A percentile compares a stretch with the other conserved stretches of the same genome.
phyloP scores from a whole-genome alignment of 2,329 filamentous ascomycete species.

The Curvularia eragrostidis region DNA sequence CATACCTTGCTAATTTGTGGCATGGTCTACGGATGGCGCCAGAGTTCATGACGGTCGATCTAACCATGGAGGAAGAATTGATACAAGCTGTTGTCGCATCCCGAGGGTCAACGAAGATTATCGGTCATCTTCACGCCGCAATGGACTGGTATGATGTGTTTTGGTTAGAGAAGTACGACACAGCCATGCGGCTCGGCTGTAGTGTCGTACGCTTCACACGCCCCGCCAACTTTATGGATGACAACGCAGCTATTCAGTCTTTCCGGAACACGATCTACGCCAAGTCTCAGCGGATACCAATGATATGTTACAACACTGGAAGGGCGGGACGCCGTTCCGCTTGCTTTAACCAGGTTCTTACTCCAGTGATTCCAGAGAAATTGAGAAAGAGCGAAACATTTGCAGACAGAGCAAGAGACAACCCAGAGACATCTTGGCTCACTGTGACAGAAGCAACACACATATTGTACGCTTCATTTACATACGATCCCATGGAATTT shows the following conservation, averaged over 20 bases:
- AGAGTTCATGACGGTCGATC: constrained; percentile 66
- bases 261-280: constrained; percentile 60
- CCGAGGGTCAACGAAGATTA: constrained; percentile 65
- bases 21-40: constrained; percentile 70
- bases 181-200: constrained; percentile 64
- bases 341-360: constrained; percentile 70
- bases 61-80: constrained; percentile 62
- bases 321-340: constrained; percentile 67
- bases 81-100: constrained; percentile 59
- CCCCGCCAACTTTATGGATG: constrained; percentile 62
- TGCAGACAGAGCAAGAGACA: constrained; percentile 44
- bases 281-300: constrained; percentile 56
- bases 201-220: constrained; percentile 68
- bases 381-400: constrained; percentile 48
- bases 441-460: constrained; percentile 69
- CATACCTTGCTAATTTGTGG: constrained; percentile 63
- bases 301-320: constrained; percentile 71
- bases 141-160: constrained; percentile 64
- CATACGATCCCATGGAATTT: constrained; percentile 72
- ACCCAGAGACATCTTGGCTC: constrained; percentile 56
- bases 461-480: constrained; percentile 70
- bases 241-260: constrained; percentile 67
- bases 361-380: constrained; percentile 63
- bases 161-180: constrained; percentile 65
- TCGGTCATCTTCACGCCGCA: constrained; percentile 62